Evolutionary conservation across 1,284 basidiomycete genomes (phyloP).

Genomic region (Salmacisia buchloeana): DNA sequence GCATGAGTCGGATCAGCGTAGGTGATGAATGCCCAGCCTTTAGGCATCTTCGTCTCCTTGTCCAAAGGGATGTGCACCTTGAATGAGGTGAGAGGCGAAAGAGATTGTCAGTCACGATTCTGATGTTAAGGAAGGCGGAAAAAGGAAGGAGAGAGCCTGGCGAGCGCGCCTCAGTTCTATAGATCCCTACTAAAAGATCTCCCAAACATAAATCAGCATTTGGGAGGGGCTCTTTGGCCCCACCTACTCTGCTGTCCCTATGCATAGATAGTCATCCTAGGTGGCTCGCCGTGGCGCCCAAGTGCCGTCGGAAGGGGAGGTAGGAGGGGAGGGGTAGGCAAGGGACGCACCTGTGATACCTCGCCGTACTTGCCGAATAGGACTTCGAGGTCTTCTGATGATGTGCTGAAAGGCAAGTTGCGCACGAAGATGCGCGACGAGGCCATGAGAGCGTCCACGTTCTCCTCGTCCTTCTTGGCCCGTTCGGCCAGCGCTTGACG

Average conservation of each 20-base stretch:
- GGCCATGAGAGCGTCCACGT: conserved; percentile 61
- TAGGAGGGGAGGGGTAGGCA: conserved; percentile 13
- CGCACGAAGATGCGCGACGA: conserved; percentile 83
- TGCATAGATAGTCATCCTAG: neutral
- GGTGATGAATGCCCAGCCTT: conserved; percentile 70
- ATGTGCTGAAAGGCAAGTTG: conserved; percentile 80
- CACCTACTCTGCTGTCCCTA: neutral
- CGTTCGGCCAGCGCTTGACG: conserved; percentile 23
- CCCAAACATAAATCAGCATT: conserved; percentile 8
- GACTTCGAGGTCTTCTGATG: conserved; percentile 65
- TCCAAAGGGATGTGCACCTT: conserved; percentile 81
- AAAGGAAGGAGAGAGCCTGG: neutral
- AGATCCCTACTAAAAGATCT: conserved; percentile 8
- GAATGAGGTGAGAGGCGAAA: neutral
- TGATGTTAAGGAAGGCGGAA: neutral
- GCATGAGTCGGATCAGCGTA: conserved; percentile 67
- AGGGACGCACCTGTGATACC: conserved; percentile 55
- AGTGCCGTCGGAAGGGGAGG: neutral
- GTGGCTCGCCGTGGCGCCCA: neutral
- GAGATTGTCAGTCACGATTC: conserved; percentile 11
- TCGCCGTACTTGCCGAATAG: conserved; percentile 69
- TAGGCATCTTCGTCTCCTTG: conserved; percentile 62
- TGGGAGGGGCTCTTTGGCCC: neutral
- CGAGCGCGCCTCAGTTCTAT: neutral
- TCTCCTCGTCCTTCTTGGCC: conserved; percentile 46